Conservation (phyloP, 805 yeast species). For the Citeromyces matritensis region DNA sequence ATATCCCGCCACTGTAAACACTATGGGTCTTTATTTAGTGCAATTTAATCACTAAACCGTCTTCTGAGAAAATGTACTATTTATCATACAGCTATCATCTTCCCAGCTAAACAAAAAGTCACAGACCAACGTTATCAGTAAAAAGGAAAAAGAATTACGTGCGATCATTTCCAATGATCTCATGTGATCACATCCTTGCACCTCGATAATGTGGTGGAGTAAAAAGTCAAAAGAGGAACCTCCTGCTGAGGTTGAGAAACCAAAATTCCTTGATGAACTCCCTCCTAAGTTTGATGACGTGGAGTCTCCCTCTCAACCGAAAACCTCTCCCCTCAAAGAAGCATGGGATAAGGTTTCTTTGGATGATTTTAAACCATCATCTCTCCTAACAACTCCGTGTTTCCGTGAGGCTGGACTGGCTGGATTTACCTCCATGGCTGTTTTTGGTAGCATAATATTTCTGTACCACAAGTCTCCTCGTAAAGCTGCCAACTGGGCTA, state of each 20-base stretch:
- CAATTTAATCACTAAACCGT: too few species aligned
- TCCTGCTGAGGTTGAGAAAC: slow-evolving; percentile 6
- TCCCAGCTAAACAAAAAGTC: too few species aligned
- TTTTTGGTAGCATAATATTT: slow-evolving; percentile 52
- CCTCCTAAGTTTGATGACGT: slow-evolving; percentile 32
- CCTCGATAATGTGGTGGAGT: too few species aligned
- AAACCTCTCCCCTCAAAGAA: slow-evolving; percentile 15
- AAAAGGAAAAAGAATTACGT: too few species aligned
- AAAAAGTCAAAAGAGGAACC: background rate
- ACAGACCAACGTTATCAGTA: too few species aligned
- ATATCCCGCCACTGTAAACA: too few species aligned
- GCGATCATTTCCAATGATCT: background rate
- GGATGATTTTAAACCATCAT: slow-evolving; percentile 36
- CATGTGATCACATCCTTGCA: too few species aligned
- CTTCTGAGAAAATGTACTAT: too few species aligned
- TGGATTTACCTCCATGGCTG: slow-evolving; percentile 61
- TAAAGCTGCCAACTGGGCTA: slow-evolving; percentile 67
- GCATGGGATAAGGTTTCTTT: slow-evolving; percentile 26
- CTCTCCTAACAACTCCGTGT: slow-evolving; percentile 52
- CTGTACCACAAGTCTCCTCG: slow-evolving; percentile 46
- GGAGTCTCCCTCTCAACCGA: slow-evolving; percentile 5
- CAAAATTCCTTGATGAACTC: slow-evolving; percentile 29
- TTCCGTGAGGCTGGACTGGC: slow-evolving; percentile 68
- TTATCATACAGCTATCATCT: too few species aligned
- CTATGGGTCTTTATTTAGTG: too few species aligned